phyloP scores from a whole-genome alignment of 805 yeast species.

The Cyberlindnera saturnus region DNA sequence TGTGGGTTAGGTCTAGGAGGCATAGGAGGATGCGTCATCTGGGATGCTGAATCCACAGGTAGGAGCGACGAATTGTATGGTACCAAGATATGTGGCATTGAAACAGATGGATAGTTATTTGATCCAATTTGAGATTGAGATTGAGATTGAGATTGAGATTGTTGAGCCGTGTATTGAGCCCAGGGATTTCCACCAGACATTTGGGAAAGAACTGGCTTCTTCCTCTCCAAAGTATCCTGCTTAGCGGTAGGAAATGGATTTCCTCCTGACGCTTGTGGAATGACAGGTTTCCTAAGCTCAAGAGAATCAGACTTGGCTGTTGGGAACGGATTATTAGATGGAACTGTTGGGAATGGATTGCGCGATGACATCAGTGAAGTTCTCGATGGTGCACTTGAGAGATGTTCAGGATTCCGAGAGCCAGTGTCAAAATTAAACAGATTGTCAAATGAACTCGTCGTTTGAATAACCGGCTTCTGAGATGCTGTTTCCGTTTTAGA shows the following conservation, averaged over 20 bases:
- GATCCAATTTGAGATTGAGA: too few relatives aligned
- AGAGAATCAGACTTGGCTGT: not conserved
- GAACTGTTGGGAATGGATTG: not conserved
- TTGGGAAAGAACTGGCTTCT: conserved; percentile 9
- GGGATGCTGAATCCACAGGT: not conserved
- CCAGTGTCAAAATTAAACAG: conserved; percentile 11
- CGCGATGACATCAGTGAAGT: not conserved
- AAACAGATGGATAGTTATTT: too few relatives aligned
- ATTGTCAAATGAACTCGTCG: conserved; percentile 16
- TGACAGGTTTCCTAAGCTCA: conserved; percentile 4
- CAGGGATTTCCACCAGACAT: conserved; percentile 17
- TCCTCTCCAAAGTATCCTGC: conserved; percentile 7
- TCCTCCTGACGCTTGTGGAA: conserved; percentile 18
- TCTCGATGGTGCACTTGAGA: too few relatives aligned
- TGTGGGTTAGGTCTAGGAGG: conserved; percentile 2
- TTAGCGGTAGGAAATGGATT: conserved; percentile 19
- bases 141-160: not conserved
- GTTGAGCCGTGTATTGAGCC: conserved; percentile 7
- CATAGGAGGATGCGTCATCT: conserved; percentile 3
- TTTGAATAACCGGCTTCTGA: not conserved
- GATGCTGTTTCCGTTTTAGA: not conserved
- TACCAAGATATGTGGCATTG: too few relatives aligned
- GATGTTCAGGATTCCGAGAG: too few relatives aligned
- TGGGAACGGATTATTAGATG: not conserved
- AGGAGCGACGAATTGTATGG: too few relatives aligned